Base-by-base conservation (phyloP, 192 early-diverging fungal species). In the Backusella tarrabulga region DNA sequence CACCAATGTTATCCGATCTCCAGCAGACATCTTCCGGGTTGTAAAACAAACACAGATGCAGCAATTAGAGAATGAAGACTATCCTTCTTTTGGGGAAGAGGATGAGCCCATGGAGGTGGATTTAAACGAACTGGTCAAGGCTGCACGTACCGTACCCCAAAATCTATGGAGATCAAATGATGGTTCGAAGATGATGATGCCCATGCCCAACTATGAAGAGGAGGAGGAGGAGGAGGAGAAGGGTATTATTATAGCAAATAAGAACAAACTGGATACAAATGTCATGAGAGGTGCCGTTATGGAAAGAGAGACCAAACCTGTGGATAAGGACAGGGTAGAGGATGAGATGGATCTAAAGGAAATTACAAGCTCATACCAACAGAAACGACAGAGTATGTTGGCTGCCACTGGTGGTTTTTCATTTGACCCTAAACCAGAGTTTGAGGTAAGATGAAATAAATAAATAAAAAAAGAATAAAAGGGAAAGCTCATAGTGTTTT, bases 291-390 rank as follows among this genome's bases (percentile, higher is more conserved):
- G 83, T n/a, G 76, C 75, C 3, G 82, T 88, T 35, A 82, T 85
- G 26, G 85, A 88, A 72, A 78, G 76, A 19, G 85, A 86, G 2
- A 75, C 83, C 19, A 81, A 86, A 12, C 52, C 80, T n/a, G 75
- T 86, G 23, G 79, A 88, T 38, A 67, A 84, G 56, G 87, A 88
- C 14, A 82, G 82, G 44, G 71, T 85, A 5, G 85, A 86, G 54
- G 83, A 86, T 8, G 84, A 88, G 35, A 86, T 88, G 87, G 72
- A 87, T 41, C 71, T 85, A 42, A 73, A 77, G 67, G 85, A 88
- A 72, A 79, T 83, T 34, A 74, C 66, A 14, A 50, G 71, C 15
- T 72, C 63, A 7, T 83, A 83, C 72, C 76, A 83, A 32, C 72
- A 34, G 3, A 73, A 74, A 15, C 42, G 82, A 23, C 74, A 77